Percentiles rank a stretch among this genome's conserved stretches.
Conservation (phyloP, 345 rosid species). For the Citrus cavaleriei region DNA sequence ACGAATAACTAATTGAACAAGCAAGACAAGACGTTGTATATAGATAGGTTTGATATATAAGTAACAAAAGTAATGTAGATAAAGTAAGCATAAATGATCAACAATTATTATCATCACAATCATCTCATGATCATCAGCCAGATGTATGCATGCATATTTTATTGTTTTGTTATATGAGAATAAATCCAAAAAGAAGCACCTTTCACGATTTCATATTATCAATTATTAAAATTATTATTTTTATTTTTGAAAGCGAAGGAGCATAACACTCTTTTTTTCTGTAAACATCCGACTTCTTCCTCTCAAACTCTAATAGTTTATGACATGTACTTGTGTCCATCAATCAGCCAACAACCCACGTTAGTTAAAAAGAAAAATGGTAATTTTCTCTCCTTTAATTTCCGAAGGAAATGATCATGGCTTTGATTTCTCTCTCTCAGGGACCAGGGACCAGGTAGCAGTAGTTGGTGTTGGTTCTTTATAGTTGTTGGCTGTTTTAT, state of each 20-base stretch:
- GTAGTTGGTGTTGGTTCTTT: slow-evolving; percentile 43
- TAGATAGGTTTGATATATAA: background rate
- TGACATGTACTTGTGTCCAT: slow-evolving; percentile 6
- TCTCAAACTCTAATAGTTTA: slow-evolving; percentile 4
- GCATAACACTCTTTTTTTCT: slow-evolving; percentile 6
- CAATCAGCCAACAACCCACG: slow-evolving; percentile 23
- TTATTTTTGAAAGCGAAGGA: slow-evolving; percentile 7
- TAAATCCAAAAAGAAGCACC: slow-evolving; percentile 15
- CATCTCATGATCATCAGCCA: background rate
- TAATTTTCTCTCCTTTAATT: background rate
- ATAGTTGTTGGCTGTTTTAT: slow-evolving; percentile 47
- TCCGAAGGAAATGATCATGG: background rate
- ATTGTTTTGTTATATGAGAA: background rate
- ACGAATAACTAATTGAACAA: background rate
- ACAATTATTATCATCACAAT: background rate
- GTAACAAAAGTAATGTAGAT: background rate
- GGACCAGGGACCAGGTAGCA: slow-evolving; percentile 43
- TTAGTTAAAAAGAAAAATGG: background rate
- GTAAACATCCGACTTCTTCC: background rate
- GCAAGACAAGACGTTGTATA: background rate
- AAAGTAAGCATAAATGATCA: background rate
- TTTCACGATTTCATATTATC: background rate
- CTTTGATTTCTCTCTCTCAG: slow-evolving; percentile 20
- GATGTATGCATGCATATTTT: background rate
- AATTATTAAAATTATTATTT: background rate